A percentile compares a stretch with the other conserved stretches of the same genome.
Evolutionary conservation across 108 stramenopile genomes (phyloP).

Genomic region (Nitzschia palea): DNA sequence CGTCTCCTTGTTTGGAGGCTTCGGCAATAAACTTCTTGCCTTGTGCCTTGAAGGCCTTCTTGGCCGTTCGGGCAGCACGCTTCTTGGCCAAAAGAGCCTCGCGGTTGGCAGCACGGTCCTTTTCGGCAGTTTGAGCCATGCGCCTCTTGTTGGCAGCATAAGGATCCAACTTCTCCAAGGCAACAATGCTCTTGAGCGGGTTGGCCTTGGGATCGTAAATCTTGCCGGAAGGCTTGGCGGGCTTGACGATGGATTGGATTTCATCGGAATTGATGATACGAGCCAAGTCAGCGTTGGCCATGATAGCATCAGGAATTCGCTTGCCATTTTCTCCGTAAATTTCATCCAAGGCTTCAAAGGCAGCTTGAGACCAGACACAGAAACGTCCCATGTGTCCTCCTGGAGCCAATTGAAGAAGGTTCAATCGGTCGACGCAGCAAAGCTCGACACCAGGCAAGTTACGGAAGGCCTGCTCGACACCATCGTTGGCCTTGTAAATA

Average conservation of each 20-base stretch:
- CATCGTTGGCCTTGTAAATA: conserved; percentile 91
- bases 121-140: conserved; percentile 67
- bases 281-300: conserved; percentile 98
- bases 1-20: conserved; percentile 79
- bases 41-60: conserved; percentile 73
- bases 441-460: conserved; percentile 98
- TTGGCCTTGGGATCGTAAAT: conserved; percentile 90
- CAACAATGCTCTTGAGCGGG: conserved; percentile 85
- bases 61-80: conserved; percentile 57
- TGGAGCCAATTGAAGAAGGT: conserved; percentile 97
- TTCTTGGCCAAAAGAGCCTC: conserved; percentile 54
- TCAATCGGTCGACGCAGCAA: conserved; percentile 93
- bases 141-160: conserved; percentile 88
- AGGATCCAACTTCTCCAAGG: conserved; percentile 91
- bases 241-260: conserved; percentile 94
- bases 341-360: conserved; percentile 92
- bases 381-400: conserved; percentile 99
- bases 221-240: conserved; percentile 77
- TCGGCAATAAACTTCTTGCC: conserved; percentile 79
- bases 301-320: conserved; percentile 84
- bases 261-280: conserved; percentile 98
- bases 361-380: conserved; percentile 96
- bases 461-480: conserved; percentile 93
- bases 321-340: conserved; percentile 92
- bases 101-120: conserved; percentile 65